A percentile compares a stretch with the other conserved stretches of the same genome.
These are phyloP conservation scores for Kentomonas sorsogonicus DNA, from an alignment of 208 protist species.

Conservation along the genomic window DNA sequence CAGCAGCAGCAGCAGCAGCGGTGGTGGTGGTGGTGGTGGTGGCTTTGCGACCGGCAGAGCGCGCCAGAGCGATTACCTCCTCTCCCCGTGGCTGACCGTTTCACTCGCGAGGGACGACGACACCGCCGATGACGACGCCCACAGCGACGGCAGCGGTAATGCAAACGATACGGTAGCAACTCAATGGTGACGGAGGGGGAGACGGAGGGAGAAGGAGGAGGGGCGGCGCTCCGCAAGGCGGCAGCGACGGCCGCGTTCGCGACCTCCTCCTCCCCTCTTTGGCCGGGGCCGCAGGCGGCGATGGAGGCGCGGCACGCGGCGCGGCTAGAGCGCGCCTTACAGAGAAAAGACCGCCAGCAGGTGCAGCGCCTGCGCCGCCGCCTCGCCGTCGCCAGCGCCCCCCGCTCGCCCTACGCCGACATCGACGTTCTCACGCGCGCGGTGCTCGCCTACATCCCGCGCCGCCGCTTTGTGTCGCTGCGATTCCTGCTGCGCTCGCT, in stretches of 20 bases:
- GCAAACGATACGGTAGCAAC: too few relatives aligned
- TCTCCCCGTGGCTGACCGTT: too few relatives aligned
- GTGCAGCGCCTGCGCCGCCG: slow-evolving; percentile 33
- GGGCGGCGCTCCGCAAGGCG: slow-evolving; percentile 27
- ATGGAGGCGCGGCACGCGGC: slow-evolving; percentile 27
- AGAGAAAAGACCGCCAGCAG: slow-evolving; percentile 11
- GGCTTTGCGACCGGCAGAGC: too few relatives aligned
- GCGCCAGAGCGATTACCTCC: too few relatives aligned
- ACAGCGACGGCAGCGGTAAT: too few relatives aligned
- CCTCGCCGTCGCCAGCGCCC: slow-evolving; percentile 28
- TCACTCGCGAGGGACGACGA: too few relatives aligned
- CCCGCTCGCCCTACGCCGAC: slow-evolving; percentile 41
- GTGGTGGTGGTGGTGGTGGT: too few relatives aligned
- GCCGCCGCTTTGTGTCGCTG: slow-evolving; percentile 29
- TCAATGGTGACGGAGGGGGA: too few relatives aligned
- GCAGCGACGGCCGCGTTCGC: slow-evolving; percentile 20
- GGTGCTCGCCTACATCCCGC: slow-evolving; percentile 43
- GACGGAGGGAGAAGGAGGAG: too few relatives aligned
- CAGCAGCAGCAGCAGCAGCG: too few relatives aligned
- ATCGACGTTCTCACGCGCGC: slow-evolving; percentile 31
- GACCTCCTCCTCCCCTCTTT: slow-evolving; percentile 8
- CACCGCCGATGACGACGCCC: too few relatives aligned
- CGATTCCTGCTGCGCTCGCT: slow-evolving; percentile 27
- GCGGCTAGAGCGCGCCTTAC: slow-evolving; percentile 25
- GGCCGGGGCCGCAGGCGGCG: too few relatives aligned